Evolutionary conservation across 352 stramenopile genomes (phyloP), one percentile per base, ranked within the genome.

Genomic region (Globisporangium cystogenes): DNA sequence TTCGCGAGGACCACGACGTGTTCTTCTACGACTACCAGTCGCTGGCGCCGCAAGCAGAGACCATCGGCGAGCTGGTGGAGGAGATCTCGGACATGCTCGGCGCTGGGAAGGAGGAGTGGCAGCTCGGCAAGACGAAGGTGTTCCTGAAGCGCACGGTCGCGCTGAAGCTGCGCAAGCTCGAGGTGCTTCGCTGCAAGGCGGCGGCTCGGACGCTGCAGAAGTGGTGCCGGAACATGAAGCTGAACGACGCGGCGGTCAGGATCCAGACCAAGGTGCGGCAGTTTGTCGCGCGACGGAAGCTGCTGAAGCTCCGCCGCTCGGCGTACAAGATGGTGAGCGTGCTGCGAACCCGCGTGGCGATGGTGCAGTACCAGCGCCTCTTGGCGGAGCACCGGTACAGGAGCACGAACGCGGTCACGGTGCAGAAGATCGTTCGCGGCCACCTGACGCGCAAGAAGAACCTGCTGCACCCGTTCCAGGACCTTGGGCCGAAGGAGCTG

Each of bases 1-100:
- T 96, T 20, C 82, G 86, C 14, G 86, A 96, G 51, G 86, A 96
- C 39, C 86, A 96, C 59, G 86, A 96, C 48, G 84, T 93, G 26
- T 96, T 96, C 58, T 96, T 96, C 57, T 95, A 96, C 54, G 84
- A 96, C 58, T 95, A 93, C 46, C 82, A 94, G 48, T 79, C 77
- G n/a, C 60, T 96, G 18, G 80, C 81, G 2, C 86, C 86, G n/a
- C 69, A 89, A 14, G 82, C 84, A 0, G 82, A 96, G 48, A 91
- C 83, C 43, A 88, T 96, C 48, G 71, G 76, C 27, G 84, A 95
- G 48, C 72, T 96, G 1, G 74, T 95, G 0, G 70, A 90, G 49
- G 70, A 88, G 50, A 93, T 96, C 41, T 96, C 86, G 31, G 76
- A 76, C 0, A 93, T 93, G 53, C 60, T 96, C 33, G 86, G 86